phyloP scores from a whole-genome alignment of 2,329 filamentous ascomycete genomes.

The Epichloe amarillans region DNA sequence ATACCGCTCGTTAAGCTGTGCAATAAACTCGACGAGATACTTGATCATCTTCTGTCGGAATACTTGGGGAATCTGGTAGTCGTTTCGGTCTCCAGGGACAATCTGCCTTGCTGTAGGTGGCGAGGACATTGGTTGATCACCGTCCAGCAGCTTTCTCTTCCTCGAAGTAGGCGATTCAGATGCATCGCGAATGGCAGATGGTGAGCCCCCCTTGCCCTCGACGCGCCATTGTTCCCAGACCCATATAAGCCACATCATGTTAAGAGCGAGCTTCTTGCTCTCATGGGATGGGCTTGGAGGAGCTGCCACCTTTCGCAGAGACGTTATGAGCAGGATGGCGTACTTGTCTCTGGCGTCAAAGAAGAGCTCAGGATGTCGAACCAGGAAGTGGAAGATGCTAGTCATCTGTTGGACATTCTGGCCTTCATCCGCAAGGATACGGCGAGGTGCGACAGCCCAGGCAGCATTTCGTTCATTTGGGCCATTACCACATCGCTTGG shows the following conservation, averaged over 20 bases:
- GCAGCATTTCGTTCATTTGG: constrained; percentile 61
- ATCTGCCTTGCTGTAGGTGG: constrained; percentile 33
- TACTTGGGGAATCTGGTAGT: constrained; percentile 54
- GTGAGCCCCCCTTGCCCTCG: constrained; percentile 35
- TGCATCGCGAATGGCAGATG: constrained; percentile 19
- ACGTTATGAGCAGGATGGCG: constrained; percentile 74
- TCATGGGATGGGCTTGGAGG: constrained; percentile 79
- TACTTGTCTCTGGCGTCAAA: constrained; percentile 92
- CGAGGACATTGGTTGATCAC: constrained; percentile 39
- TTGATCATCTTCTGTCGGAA: constrained; percentile 76
- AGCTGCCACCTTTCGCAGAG: constrained; percentile 74
- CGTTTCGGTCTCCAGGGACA: constrained; percentile 37
- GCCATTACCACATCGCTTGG: constrained; percentile 63
- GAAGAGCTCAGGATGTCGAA: constrained; percentile 83
- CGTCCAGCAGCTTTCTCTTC: constrained; percentile 67
- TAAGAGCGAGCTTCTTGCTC: constrained; percentile 79
- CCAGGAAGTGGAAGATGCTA: constrained; percentile 93
- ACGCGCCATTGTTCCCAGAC: constrained; percentile 82
- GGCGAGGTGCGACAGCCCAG: constrained; percentile 82
- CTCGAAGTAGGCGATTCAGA: constrained; percentile 59
- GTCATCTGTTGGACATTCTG: constrained; percentile 93
- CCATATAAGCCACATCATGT: constrained; percentile 83
- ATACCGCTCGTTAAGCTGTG: constrained; percentile 75
- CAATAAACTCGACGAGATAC: constrained; percentile 92
- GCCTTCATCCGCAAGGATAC: constrained; percentile 85